Conservation (phyloP, 257 asterid genomes). For the Solanum dulcamara region DNA sequence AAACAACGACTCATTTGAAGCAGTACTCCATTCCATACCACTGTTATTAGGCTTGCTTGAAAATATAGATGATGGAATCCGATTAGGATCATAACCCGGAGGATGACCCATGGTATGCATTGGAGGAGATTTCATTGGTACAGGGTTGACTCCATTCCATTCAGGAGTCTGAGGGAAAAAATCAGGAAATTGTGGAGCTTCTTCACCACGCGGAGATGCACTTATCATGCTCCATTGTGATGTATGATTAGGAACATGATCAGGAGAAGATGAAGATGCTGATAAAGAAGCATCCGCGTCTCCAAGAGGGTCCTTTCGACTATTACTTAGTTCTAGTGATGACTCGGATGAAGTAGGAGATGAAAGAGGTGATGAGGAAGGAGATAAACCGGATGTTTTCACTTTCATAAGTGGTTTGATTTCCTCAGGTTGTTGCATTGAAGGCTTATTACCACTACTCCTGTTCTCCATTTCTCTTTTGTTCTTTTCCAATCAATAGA, state of each 20-base stretch:
- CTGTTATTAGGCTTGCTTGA: slow-evolving; percentile 23
- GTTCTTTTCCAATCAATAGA: neutral
- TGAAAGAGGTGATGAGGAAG: slow-evolving; percentile 24
- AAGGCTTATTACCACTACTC: neutral
- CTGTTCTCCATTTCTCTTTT: neutral
- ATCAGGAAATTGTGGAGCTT: neutral
- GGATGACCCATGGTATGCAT: slow-evolving; percentile 38
- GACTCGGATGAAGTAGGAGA: neutral
- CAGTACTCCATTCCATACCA: slow-evolving; percentile 58
- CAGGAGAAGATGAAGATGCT: slow-evolving; percentile 2
- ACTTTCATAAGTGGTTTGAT: neutral
- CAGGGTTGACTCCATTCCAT: slow-evolving; percentile 3
- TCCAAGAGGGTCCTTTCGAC: neutral
- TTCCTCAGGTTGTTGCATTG: slow-evolving; percentile 6
- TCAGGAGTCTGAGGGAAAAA: slow-evolving; percentile 6
- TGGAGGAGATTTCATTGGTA: slow-evolving; percentile 35
- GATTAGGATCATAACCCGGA: slow-evolving; percentile 53
- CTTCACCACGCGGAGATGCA: slow-evolving; percentile 30
- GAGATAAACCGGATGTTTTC: neutral
- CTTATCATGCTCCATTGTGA: slow-evolving; percentile 34
- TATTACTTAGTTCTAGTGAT: neutral
- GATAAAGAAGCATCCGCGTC: slow-evolving; percentile 9
- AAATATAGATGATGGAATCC: slow-evolving; percentile 72
- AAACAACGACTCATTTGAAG: slow-evolving; percentile 81
- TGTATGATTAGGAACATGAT: neutral